These are phyloP conservation scores for Pseudogymnoascus sp. DNA, from an alignment of 2,329 filamentous ascomycete genomes.

Conservation along the genomic window DNA sequence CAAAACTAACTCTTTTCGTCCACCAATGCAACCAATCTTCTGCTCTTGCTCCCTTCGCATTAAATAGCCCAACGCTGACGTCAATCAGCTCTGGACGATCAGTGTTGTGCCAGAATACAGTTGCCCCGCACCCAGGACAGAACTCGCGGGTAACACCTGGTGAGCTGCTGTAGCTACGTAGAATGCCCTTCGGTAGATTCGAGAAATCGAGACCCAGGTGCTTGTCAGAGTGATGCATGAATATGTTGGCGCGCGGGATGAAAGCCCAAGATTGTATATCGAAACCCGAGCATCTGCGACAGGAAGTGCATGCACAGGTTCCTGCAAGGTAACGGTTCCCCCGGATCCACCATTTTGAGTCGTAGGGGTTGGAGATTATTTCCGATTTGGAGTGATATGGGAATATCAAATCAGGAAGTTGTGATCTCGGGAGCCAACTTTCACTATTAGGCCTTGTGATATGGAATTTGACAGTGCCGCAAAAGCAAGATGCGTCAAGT, in stretches of 20 bases:
- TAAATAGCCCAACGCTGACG: constrained; percentile 53
- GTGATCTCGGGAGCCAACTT: constrained; percentile 38
- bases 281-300: constrained; percentile 51
- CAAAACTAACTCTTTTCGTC: constrained; percentile 48
- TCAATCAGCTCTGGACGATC: constrained; percentile 50
- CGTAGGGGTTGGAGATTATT: constrained; percentile 35
- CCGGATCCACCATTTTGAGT: constrained; percentile 14
- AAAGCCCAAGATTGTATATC: constrained; percentile 62
- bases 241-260: constrained; percentile 51
- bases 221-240: constrained; percentile 31
- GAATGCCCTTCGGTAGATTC: constrained; percentile 33
- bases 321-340: constrained; percentile 43
- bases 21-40: constrained; percentile 57
- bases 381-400: constrained; percentile 34
- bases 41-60: constrained; percentile 44
- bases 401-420: constrained; percentile 46
- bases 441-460: constrained; percentile 46
- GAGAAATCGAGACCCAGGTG: background rate
- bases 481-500: constrained; percentile 45
- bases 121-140: constrained; percentile 55
- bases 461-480: constrained; percentile 46
- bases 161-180: constrained; percentile 48
- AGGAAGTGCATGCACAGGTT: constrained; percentile 54
- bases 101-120: constrained; percentile 52
- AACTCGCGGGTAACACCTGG: constrained; percentile 50